Evolutionary conservation across 371 early-diverging fungal genomes (phyloP), one percentile per base, ranked within the genome.

Genomic region (Coemansia sp.): DNA sequence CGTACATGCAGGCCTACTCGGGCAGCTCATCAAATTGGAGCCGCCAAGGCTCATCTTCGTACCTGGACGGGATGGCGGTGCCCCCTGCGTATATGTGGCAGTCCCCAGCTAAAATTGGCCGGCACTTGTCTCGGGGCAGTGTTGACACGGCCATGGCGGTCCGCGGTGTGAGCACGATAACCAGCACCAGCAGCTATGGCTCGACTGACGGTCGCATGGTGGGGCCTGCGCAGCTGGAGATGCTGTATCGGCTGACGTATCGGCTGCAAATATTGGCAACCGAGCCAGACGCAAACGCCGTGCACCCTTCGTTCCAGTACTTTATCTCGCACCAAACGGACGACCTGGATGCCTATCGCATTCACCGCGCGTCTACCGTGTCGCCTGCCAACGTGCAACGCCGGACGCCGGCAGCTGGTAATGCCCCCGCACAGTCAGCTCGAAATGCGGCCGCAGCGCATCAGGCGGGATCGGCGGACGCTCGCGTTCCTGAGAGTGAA

Each of bases 281-380:
- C 5, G 75, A 75, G 50, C 52, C 72, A 9, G 67, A 67, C 13
- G 30, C 57, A 2, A 55, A 40, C 30, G 36, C 56, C 1, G 67
- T 75, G n/a, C 54, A 56, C 8, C 71, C 75, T 1, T 70, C 75
- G 31, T 70, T 70, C 48, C 70, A 75, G 35, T 67, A 70, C 41
- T 70, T 70, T 59, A 55, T 70, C 14, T 51, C 65, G 5, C 75
- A 50, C 41, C 72, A 65, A 34, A 63, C 41, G 2, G 67, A 61
- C 13, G 58, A 62, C 32, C 52, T 63, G 6, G 47, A 51, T 2
- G 47, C 67, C 1, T 70, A 62, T 40, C 67, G 72, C 8, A 55
- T 75, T 10, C 72, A 70, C 11, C 62, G 67, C 2, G 59, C 70
- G 8, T 75, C 75, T 1, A 70, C 75, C 2, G 63, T 63, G 6